Conservation (phyloP, 2,329 filamentous ascomycete genomes). For the Gyromitra esculenta region DNA sequence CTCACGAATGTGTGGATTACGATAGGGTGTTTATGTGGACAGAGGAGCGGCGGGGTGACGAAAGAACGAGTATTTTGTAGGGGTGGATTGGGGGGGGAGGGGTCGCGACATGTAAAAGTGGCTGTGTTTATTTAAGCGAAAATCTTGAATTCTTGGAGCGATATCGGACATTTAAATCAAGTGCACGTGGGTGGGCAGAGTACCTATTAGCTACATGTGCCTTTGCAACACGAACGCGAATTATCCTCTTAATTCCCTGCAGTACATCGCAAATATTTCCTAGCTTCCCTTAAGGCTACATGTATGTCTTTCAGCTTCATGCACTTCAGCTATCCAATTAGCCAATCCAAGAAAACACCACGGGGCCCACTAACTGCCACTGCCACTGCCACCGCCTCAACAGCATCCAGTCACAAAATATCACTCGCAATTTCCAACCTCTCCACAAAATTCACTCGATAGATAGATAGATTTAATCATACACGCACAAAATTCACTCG, state of each 20-base stretch:
- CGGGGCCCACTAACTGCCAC: background rate
- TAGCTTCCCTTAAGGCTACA: too few relatives aligned
- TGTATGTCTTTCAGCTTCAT: too few relatives aligned
- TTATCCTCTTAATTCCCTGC: too few relatives aligned
- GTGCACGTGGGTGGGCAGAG: background rate
- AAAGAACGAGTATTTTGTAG: background rate
- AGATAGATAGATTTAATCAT: too few relatives aligned
- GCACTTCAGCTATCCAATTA: too few relatives aligned
- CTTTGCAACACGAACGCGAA: too few relatives aligned
- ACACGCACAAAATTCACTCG: background rate
- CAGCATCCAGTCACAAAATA: background rate
- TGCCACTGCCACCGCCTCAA: background rate
- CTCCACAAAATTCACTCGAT: background rate
- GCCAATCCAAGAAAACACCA: background rate
- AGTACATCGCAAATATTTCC: too few relatives aligned
- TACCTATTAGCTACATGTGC: too few relatives aligned
- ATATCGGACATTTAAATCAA: background rate
- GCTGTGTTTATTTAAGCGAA: background rate
- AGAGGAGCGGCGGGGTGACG: background rate
- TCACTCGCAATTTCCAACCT: background rate
- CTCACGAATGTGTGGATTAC: background rate
- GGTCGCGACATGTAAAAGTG: background rate
- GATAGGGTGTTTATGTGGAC: constrained; percentile 6
- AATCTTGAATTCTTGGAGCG: background rate
- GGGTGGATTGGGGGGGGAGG: background rate